These are phyloP conservation scores for Astrothelium subdiscretum DNA, from an alignment of 495 filamentous ascomycete genomes.

Conservation along the genomic window DNA sequence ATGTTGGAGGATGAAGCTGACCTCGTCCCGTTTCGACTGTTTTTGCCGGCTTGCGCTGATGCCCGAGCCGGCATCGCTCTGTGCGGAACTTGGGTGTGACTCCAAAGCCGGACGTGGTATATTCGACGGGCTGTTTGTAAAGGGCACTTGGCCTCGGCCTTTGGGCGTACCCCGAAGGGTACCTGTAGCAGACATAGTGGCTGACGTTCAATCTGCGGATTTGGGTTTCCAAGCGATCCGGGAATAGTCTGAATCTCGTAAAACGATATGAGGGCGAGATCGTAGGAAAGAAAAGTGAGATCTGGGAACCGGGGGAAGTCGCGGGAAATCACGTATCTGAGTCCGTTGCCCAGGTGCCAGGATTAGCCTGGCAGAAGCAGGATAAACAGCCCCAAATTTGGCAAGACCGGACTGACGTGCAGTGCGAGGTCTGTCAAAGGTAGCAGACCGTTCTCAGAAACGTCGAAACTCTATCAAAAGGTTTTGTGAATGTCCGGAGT, in stretches of 20 bases:
- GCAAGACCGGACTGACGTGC: not conserved
- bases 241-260: not conserved
- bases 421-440: not conserved
- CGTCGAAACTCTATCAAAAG: not conserved
- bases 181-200: slow-evolving; percentile 48
- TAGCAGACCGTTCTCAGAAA: not conserved
- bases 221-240: not conserved
- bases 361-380: not conserved
- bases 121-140: slow-evolving; percentile 59
- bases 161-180: slow-evolving; percentile 53
- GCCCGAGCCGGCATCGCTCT: slow-evolving; percentile 62
- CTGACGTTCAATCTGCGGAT: not conserved
- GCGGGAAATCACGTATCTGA: not conserved
- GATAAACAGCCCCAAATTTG: not conserved
- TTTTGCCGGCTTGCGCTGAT: slow-evolving; percentile 83
- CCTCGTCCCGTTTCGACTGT: slow-evolving; percentile 96
- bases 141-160: slow-evolving; percentile 56
- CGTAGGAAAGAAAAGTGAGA: not conserved
- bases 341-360: not conserved
- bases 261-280: not conserved
- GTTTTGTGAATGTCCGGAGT: not conserved
- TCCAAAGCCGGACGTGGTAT: slow-evolving; percentile 82
- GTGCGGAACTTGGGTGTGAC: slow-evolving; percentile 35
- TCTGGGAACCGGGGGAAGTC: not conserved
- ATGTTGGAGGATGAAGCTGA: slow-evolving; percentile 34